These are phyloP conservation scores for Chaetomium fimeti DNA, from an alignment of 495 filamentous ascomycete species.

Conservation along the genomic window DNA sequence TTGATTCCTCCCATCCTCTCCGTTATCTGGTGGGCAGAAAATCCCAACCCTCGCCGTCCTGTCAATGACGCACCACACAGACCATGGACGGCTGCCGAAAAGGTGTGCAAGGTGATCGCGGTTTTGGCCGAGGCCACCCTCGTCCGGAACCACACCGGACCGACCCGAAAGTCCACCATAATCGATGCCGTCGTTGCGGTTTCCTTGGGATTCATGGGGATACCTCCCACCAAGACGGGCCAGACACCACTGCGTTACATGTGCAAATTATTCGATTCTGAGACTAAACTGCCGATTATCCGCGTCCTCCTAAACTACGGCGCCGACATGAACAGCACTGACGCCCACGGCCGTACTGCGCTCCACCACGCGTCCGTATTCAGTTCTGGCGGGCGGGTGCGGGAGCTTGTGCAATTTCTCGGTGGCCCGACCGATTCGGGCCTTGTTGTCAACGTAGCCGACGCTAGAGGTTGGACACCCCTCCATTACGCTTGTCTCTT, in stretches of 20 bases:
- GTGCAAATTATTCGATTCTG: constrained; percentile 2
- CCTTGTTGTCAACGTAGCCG: constrained; percentile 19
- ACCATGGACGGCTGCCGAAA: background rate
- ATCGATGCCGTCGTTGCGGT: constrained; percentile 13
- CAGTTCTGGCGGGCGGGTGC: background rate
- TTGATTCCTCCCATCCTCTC: constrained; percentile 14
- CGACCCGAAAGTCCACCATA: constrained; percentile 9
- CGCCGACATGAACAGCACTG: constrained; percentile 15
- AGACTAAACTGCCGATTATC: background rate
- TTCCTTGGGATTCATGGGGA: background rate
- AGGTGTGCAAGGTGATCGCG: constrained; percentile 16
- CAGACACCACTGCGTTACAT: constrained; percentile 15
- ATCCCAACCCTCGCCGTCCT: background rate
- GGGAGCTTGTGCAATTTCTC: constrained; percentile 10
- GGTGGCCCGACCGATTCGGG: constrained; percentile 17
- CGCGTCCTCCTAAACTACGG: constrained; percentile 17
- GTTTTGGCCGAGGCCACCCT: constrained; percentile 22
- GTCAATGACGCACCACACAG: background rate
- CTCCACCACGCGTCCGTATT: constrained; percentile 25
- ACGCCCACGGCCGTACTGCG: constrained; percentile 13
- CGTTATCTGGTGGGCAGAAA: constrained; percentile 16
- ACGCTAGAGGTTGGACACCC: constrained; percentile 23
- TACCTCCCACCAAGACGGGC: background rate
- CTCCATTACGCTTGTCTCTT: constrained; percentile 28
- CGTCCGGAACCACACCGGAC: background rate